phyloP scores from a whole-genome alignment of 2,329 filamentous ascomycete species.

The Phoma sp. region DNA sequence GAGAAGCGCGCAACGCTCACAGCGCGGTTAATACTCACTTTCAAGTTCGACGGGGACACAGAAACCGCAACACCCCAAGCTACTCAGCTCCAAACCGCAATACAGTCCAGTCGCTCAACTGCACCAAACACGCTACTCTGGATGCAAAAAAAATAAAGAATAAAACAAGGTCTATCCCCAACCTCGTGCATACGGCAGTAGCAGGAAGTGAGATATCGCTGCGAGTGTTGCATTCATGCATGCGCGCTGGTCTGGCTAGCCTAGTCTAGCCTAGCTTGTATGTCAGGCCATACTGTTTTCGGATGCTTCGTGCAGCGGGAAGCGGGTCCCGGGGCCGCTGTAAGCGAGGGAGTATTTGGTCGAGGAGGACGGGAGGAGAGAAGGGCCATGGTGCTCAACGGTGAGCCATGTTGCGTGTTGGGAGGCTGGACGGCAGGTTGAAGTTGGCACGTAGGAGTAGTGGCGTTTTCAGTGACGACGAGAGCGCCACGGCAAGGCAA shows the following conservation, averaged over 20 bases:
- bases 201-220: slow-evolving; percentile 16
- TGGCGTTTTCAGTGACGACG: not conserved
- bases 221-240: slow-evolving; percentile 9
- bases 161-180: not conserved
- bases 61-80: too few relatives aligned
- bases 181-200: slow-evolving; percentile 13
- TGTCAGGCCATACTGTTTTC: slow-evolving; percentile 1
- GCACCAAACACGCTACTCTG: slow-evolving; percentile 6
- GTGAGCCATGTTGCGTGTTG: not conserved
- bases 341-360: not conserved
- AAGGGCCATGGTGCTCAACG: too few relatives aligned
- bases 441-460: slow-evolving; percentile 7
- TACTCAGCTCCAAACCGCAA: too few relatives aligned
- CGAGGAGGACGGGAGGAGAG: too few relatives aligned
- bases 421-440: slow-evolving; percentile 1
- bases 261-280: too few relatives aligned
- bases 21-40: slow-evolving; percentile 1
- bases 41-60: slow-evolving; percentile 8
- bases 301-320: slow-evolving; percentile 15
- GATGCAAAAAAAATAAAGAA: slow-evolving; percentile 2
- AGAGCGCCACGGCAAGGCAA: too few relatives aligned
- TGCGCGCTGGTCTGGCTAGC: slow-evolving; percentile 6
- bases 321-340: not conserved
- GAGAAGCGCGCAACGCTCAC: slow-evolving; percentile 13
- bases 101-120: not conserved